Evolutionary conservation across 192 early-diverging fungal genomes (phyloP), one percentile per base, ranked within the genome.

Genomic region (Cladochytrium replicatum): DNA sequence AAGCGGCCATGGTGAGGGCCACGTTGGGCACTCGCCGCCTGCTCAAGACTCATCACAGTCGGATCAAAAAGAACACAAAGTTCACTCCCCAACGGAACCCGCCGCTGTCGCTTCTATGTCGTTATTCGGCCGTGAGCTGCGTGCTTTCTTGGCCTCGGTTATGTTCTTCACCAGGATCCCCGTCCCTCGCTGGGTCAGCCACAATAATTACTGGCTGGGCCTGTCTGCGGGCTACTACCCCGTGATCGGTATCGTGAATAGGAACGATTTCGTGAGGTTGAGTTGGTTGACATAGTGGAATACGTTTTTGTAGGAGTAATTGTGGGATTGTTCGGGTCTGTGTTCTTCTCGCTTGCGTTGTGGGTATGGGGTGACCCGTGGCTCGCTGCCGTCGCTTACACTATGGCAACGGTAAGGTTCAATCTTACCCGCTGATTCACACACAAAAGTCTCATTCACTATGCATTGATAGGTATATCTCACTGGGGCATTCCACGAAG

Each of bases 401-500:
- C 54, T 22, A 23, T 38, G 2, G 40, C 58, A 37, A 60, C 58
- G 4, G 46, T 60, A 37, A 13, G 34, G 13, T 37, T 17, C 17
- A 17, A 37, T 37, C 17, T 37, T 17, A 13, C 13, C 17, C 17
- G 34, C 13, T 37, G 34, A 37, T 37, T 13, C 13, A 37, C 17
- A 13, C 34, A 13, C 13, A 37, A 37, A 37, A 13, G 13, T 37
- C n/a, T n/a, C n/a, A n/a, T n/a, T n/a, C n/a, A n/a, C 17, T 37
- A 13, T 37, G 13, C 17, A 37, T 37, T 37, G 13, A 37, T 37
- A 37, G 34, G 34, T 37, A 19, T 6, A 54, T 22, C 40, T 60
- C 38, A 60, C 58, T 8, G 58, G 58, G 17, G 58, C 28, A 13
- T 60, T 60, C 31, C 58, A 60, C 29, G 58, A 60, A 40, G 58